phyloP scores from a whole-genome alignment of 371 early-diverging fungal species.

The Ordospora pajunii region DNA sequence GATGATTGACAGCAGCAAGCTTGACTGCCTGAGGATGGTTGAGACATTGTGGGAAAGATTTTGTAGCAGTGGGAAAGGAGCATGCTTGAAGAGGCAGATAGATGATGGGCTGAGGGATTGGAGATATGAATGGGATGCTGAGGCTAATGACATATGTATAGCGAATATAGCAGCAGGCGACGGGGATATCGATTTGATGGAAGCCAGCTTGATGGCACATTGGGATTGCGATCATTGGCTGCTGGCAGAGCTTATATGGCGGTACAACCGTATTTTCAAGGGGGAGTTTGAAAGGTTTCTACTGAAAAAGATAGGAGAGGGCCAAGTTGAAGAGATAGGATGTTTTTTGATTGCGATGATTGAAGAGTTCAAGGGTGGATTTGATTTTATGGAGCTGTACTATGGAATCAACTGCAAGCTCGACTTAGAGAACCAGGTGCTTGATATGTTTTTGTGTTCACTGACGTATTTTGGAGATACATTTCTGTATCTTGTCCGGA shows the following conservation, averaged over 20 bases:
- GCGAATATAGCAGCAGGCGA: not conserved
- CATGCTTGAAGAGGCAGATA: not conserved
- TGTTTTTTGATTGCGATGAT: not conserved
- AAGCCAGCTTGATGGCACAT: too few relatives aligned
- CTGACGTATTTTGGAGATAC: constrained; percentile 9
- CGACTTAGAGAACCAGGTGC: not conserved
- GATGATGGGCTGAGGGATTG: not conserved
- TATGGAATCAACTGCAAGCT: constrained; percentile 14
- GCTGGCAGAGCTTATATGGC: constrained; percentile 18
- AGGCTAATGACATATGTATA: not conserved
- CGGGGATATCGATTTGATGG: not conserved
- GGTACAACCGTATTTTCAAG: constrained; percentile 27
- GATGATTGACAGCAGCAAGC: not conserved
- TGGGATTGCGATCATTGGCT: not conserved
- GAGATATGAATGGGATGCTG: not conserved
- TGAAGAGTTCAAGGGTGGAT: not conserved
- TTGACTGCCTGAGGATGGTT: not conserved
- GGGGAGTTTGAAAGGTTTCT: constrained; percentile 35
- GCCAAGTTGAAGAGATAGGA: not conserved
- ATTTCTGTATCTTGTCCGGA: constrained; percentile 9
- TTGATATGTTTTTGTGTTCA: not conserved
- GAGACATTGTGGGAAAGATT: constrained; percentile 1
- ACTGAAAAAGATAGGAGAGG: constrained; percentile 21
- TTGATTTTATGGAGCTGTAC: constrained; percentile 9
- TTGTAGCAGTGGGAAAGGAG: not conserved